A percentile compares a stretch with the other conserved stretches of the same genome.
These are phyloP conservation scores for Zygotorulaspora chibaensis DNA, from an alignment of 805 yeast genomes.

Conservation along the genomic window DNA sequence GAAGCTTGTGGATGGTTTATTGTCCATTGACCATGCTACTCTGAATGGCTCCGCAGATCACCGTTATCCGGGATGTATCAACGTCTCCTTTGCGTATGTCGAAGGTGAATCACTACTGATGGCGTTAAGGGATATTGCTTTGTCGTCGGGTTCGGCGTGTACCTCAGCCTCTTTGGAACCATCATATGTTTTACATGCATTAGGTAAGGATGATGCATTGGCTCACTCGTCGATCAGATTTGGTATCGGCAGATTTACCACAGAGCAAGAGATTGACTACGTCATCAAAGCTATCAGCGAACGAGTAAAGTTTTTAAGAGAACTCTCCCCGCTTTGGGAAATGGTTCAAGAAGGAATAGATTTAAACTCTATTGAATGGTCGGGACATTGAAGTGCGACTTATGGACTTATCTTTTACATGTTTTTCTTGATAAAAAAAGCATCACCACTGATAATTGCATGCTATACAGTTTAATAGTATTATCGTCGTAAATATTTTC, in stretches of 20 bases:
- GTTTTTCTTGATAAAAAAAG: neutral
- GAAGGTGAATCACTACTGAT: conserved; percentile 96
- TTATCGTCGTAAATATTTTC: conserved; percentile 7
- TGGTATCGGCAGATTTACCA: conserved; percentile 95
- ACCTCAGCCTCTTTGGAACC: conserved; percentile 98
- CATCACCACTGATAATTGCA: neutral
- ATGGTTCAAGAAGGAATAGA: conserved; percentile 99
- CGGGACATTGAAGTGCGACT: conserved; percentile 69
- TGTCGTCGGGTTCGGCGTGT: conserved; percentile 96
- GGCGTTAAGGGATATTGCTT: conserved; percentile 96
- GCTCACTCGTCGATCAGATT: conserved; percentile 98
- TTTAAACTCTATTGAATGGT: conserved; percentile 91
- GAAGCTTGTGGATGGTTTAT: conserved; percentile 66
- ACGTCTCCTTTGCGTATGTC: conserved; percentile 92
- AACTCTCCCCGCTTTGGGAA: conserved; percentile 95
- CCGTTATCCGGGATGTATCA: conserved; percentile 91
- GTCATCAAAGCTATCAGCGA: conserved; percentile 84
- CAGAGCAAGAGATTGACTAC: conserved; percentile 92
- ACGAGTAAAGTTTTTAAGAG: conserved; percentile 87
- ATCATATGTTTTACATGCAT: conserved; percentile 90
- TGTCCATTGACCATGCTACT: conserved; percentile 82
- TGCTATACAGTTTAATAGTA: neutral
- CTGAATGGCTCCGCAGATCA: conserved; percentile 76
- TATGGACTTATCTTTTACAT: too few relatives aligned
- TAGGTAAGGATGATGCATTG: conserved; percentile 96